phyloP scores from a whole-genome alignment of 352 stramenopile genomes.

The Halophytophthora batemanensis region DNA sequence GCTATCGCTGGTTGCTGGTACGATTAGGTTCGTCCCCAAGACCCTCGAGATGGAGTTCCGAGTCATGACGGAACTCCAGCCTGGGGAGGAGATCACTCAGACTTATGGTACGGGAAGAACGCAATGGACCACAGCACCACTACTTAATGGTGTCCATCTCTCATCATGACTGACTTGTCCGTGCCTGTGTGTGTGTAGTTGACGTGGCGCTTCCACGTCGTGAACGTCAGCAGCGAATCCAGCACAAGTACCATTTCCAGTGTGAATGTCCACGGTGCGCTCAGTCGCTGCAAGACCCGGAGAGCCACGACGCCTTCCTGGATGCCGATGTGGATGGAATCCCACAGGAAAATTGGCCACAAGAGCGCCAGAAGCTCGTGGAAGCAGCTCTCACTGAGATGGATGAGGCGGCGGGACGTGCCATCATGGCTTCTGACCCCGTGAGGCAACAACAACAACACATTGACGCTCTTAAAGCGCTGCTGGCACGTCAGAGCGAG shows the following conservation, averaged over 20 bases:
- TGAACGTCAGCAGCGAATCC: conserved; percentile 40
- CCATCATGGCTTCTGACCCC: conserved; percentile 2
- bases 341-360: conserved; percentile 32
- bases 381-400: conserved; percentile 20
- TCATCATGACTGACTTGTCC: conserved; percentile 2
- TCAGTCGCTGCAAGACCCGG: conserved; percentile 20
- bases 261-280: conserved; percentile 54
- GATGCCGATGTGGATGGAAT: conserved; percentile 50
- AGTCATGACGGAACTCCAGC: conserved; percentile 43
- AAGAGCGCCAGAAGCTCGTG: conserved; percentile 26
- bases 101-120: conserved; percentile 43
- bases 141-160: no score
- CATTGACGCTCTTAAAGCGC: conserved; percentile 21
- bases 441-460: conserved; percentile 19
- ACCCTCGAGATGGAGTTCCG: conserved; percentile 50
- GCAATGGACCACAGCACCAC: no score
- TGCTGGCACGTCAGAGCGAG: conserved; percentile 22
- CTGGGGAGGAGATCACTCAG: conserved; percentile 57
- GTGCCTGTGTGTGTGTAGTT: conserved; percentile 26
- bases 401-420: conserved; percentile 10
- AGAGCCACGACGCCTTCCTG: conserved; percentile 38
- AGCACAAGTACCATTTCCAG: conserved; percentile 61
- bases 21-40: conserved; percentile 36
- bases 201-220: conserved; percentile 50
- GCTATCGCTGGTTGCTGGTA: background rate